Base-by-base conservation (phyloP, 441 rosid species). In the Pelargonium myrrhifolium region DNA sequence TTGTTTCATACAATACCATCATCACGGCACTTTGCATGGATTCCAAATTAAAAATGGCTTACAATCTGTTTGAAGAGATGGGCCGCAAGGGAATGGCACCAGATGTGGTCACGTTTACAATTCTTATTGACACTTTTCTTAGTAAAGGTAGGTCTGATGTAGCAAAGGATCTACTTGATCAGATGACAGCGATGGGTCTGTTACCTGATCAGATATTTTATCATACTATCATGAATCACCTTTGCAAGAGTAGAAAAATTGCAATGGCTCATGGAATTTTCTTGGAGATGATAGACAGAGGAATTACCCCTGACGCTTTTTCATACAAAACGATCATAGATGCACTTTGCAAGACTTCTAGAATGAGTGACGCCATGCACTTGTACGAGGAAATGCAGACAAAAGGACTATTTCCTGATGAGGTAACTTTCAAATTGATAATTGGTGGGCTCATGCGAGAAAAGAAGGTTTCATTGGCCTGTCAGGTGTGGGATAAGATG, bases 401-500 rank as follows among this genome's bases (percentile, higher is more conserved):
- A 45, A 83, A 71, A 69, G 86, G 87, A 62, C 79, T 72, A 51
- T 78, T 73, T 80, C 96, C 99, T 11, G 97, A 94, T 65, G 87
- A 88, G 69, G 80, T 84, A 51, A 91, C 97, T 60, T 94, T 82
- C 74, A 91, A 87, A 75, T 83, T 94, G 83, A 80, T 94, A 62
- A 87, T 91, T 72, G 78, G 85, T 72, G 90, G 92, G 56, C 97
- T 91, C 65, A 56, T 91, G 49, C 71, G 74, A 74, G 92, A 84
- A 77, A 87, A 82, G 68, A 82, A 84, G 66, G 40, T 86, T 66
- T 69, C 85, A 31, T 43, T 68, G 53, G 99, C 97, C 73, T 88
- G 84, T 82, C 79, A 71, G 77, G 72, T 91, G 68, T 94, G 99
- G 99, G 97, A 90, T 85, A 83, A 86, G 78, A 94, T 94, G 99